Evolutionary conservation across 2,329 filamentous ascomycete species (phyloP).

Genomic region (Colletotrichum truncatum): DNA sequence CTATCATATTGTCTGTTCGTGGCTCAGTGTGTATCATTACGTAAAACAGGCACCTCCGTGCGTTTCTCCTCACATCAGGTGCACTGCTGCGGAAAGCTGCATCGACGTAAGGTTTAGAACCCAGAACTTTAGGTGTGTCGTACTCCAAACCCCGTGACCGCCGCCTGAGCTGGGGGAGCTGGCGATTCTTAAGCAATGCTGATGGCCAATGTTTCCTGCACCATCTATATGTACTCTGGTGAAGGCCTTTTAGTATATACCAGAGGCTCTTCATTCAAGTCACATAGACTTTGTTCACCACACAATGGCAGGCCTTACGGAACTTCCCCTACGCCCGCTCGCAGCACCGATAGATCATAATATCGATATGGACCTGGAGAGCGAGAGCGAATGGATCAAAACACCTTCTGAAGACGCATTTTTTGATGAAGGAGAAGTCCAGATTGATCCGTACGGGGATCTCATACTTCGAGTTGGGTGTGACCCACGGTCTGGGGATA

Average conservation of each 20-base stretch:
- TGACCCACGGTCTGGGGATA: neutral
- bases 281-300: neutral
- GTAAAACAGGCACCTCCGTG: conserved; percentile 25
- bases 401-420: conserved; percentile 12
- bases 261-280: neutral
- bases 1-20: conserved; percentile 3
- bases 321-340: neutral
- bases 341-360: neutral
- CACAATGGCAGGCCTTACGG: neutral
- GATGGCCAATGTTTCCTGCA: neutral
- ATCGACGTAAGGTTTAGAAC: neutral
- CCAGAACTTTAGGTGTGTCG: conserved; percentile 18
- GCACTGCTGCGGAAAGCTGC: neutral
- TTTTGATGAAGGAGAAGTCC: conserved; percentile 3
- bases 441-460: conserved; percentile 17
- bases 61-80: conserved; percentile 17
- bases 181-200: neutral
- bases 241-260: neutral
- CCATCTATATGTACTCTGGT: neutral
- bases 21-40: conserved; percentile 26
- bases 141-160: conserved; percentile 7
- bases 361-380: conserved; percentile 16
- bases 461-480: neutral
- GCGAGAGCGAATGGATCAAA: conserved; percentile 10
- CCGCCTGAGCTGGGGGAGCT: neutral